Conservation (phyloP, 2,329 filamentous ascomycete genomes). For the Aspergillus caelatus region DNA sequence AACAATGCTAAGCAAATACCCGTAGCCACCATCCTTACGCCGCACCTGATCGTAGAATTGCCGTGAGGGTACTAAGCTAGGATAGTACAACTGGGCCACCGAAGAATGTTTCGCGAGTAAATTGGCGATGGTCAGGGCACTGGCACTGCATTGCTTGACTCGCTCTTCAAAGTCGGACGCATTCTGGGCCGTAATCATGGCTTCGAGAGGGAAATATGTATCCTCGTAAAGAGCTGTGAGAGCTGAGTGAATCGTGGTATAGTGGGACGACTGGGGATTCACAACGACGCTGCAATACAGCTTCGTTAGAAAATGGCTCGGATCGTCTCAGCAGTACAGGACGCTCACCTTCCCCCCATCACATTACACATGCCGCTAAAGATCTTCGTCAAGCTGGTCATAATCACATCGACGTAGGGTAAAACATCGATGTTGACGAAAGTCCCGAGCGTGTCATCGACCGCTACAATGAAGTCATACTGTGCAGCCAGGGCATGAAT, state of each 20-base stretch:
- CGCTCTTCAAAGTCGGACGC: conserved; percentile 26
- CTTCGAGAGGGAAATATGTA: conserved; percentile 26
- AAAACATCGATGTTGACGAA: conserved; percentile 52
- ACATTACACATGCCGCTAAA: conserved; percentile 62
- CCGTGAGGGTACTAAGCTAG: conserved; percentile 17
- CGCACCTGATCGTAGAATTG: conserved; percentile 23
- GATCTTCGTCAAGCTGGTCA: conserved; percentile 61
- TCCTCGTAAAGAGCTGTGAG: conserved; percentile 21
- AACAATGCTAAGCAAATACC: conserved; percentile 26
- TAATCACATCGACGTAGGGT: conserved; percentile 51
- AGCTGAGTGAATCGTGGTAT: conserved; percentile 38
- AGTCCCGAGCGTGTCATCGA: conserved; percentile 44
- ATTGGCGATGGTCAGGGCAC: conserved; percentile 23
- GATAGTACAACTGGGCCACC: conserved; percentile 28
- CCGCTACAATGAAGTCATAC: conserved; percentile 35
- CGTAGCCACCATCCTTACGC: conserved; percentile 26
- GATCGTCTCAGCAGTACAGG: neutral
- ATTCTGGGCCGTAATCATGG: conserved; percentile 25
- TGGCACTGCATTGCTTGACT: conserved; percentile 23
- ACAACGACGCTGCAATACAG: conserved; percentile 43
- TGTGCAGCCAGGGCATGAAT: conserved; percentile 47
- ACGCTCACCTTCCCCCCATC: conserved; percentile 41
- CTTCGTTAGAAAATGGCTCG: neutral
- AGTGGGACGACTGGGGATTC: conserved; percentile 50
- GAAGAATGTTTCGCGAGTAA: conserved; percentile 21